Percentiles rank a stretch among this genome's conserved stretches.
Evolutionary conservation across 2,329 filamentous ascomycete genomes (phyloP).

Genomic region (Nemania diffusa): DNA sequence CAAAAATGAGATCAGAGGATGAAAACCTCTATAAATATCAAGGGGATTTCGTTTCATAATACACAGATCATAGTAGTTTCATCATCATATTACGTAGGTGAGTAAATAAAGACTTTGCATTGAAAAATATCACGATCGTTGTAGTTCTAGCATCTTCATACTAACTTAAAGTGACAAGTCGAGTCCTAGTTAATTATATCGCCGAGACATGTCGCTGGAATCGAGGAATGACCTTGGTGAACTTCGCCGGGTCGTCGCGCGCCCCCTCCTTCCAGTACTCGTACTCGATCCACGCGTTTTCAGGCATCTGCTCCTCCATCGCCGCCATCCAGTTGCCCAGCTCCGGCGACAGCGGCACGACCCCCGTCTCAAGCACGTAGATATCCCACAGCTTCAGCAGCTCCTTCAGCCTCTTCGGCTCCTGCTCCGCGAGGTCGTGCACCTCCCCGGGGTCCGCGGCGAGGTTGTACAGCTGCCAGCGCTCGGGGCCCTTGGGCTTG

Average conservation of each 20-base stretch:
- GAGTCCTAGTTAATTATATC: constrained; percentile 34
- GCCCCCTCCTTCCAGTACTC: constrained; percentile 66
- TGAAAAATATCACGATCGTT: too few relatives aligned
- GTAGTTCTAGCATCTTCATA: too few relatives aligned
- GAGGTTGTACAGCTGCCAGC: constrained; percentile 62
- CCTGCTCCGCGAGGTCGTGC: constrained; percentile 51
- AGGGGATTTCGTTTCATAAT: too few relatives aligned
- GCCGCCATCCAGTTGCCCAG: constrained; percentile 68
- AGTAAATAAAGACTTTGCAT: too few relatives aligned
- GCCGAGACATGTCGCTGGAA: constrained; percentile 44
- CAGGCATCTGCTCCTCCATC: constrained; percentile 72
- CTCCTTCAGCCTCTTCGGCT: constrained; percentile 48
- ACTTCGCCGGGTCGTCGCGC: constrained; percentile 57
- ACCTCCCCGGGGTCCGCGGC: constrained; percentile 58
- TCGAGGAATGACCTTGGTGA: constrained; percentile 50
- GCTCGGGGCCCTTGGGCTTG: constrained; percentile 59
- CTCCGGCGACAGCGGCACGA: constrained; percentile 68
- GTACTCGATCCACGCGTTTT: constrained; percentile 74
- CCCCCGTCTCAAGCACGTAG: constrained; percentile 64
- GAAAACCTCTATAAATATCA: too few relatives aligned
- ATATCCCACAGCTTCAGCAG: constrained; percentile 51
- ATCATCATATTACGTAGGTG: too few relatives aligned
- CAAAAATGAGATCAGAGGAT: too few relatives aligned
- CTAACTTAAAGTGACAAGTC: too few relatives aligned
- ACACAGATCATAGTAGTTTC: too few relatives aligned